phyloP scores from a whole-genome alignment of 73 alveolate genomes.

The Stentor roeselii region DNA sequence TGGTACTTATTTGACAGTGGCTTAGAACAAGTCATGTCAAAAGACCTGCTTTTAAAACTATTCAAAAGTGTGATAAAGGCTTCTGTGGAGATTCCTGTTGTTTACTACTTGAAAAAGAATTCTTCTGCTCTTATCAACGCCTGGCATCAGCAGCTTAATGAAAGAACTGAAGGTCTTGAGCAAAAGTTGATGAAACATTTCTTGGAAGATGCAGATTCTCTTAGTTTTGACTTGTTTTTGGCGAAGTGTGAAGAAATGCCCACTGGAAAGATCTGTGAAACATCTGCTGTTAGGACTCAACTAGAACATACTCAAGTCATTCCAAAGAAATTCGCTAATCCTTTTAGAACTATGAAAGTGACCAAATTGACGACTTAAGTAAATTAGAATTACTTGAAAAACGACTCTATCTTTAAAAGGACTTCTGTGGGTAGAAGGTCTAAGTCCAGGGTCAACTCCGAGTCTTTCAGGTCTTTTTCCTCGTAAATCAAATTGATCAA shows the following conservation, averaged over 20 bases:
- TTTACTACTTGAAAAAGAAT: too few relatives aligned
- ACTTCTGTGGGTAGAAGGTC: too few relatives aligned
- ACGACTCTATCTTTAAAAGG: too few relatives aligned
- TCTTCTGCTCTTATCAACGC: not conserved
- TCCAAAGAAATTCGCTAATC: conserved; percentile 13
- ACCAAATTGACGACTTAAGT: conserved; percentile 14
- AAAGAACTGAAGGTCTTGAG: conserved; percentile 21
- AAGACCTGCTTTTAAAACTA: not conserved
- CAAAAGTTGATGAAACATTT: not conserved
- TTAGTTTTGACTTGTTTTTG: not conserved
- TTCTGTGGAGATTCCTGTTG: not conserved
- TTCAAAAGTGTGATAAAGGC: not conserved
- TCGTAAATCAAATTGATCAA: too few relatives aligned
- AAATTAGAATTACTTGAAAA: too few relatives aligned
- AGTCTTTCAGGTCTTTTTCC: too few relatives aligned
- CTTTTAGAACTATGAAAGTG: not conserved
- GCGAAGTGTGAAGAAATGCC: not conserved
- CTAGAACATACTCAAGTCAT: conserved; percentile 26
- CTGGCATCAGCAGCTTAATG: conserved; percentile 6
- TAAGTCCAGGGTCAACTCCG: too few relatives aligned
- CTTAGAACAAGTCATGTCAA: not conserved
- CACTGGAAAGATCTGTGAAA: not conserved
- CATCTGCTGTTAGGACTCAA: not conserved
- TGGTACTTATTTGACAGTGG: conserved; percentile 4
- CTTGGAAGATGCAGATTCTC: not conserved